A percentile compares a stretch with the other conserved stretches of the same genome.
These are phyloP conservation scores for Purpureocillium takamizusanense DNA, from an alignment of 2,329 filamentous ascomycete species.

Conservation along the genomic window DNA sequence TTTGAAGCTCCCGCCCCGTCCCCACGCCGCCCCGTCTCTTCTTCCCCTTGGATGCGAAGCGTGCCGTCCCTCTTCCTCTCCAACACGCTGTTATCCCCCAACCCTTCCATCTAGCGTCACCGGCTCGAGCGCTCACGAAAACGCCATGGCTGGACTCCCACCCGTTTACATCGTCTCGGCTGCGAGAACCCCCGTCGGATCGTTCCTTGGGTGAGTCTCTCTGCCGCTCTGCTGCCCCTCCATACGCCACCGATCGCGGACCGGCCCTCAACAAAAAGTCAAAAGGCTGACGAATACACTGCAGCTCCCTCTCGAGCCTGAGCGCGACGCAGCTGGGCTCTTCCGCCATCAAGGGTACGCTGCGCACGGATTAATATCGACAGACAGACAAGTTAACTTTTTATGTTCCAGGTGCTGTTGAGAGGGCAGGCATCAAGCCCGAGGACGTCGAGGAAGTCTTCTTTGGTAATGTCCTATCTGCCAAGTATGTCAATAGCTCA, in stretches of 20 bases:
- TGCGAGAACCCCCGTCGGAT: conserved; percentile 83
- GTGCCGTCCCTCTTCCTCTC: background rate
- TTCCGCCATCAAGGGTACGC: conserved; percentile 81
- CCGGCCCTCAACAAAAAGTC: conserved; percentile 2
- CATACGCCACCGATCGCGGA: background rate
- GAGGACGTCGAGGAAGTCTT: conserved; percentile 92
- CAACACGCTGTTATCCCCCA: conserved; percentile 5
- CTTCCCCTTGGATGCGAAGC: background rate
- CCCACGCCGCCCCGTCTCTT: background rate
- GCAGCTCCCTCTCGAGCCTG: conserved; percentile 78
- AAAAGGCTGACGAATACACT: conserved; percentile 11
- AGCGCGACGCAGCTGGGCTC: conserved; percentile 81
- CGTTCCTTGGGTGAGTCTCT: conserved; percentile 71
- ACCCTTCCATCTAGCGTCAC: conserved; percentile 2
- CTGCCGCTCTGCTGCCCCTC: conserved; percentile 4
- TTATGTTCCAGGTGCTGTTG: conserved; percentile 55
- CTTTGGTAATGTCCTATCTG: conserved; percentile 96
- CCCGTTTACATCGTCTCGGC: conserved; percentile 94
- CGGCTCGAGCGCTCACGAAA: background rate
- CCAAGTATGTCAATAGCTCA: conserved; percentile 55
- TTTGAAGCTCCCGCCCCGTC: conserved; percentile 1
- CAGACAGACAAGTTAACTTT: conserved; percentile 5
- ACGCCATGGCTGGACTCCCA: conserved; percentile 67
- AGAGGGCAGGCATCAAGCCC: conserved; percentile 79
- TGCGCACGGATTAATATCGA: background rate